Evolutionary conservation across 495 filamentous ascomycete genomes (phyloP).

Genomic region (Cercophora scortea): DNA sequence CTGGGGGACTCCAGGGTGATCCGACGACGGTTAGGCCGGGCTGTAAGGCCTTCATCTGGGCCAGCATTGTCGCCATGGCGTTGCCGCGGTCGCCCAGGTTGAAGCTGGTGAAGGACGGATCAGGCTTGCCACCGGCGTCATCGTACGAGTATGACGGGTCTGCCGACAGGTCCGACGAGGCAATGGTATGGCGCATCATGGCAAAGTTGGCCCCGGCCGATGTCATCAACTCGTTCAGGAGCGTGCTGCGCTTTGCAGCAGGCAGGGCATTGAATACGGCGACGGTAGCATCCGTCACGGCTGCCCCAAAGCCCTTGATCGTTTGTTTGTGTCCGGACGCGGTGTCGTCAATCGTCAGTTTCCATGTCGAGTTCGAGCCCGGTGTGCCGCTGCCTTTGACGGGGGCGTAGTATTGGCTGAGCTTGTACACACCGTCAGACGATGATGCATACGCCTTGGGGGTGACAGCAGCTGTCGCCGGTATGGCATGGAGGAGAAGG

Average conservation of each 20-base stretch:
- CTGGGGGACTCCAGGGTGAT: constrained; percentile 46
- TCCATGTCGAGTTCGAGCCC: constrained; percentile 37
- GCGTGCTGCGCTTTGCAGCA: constrained; percentile 26
- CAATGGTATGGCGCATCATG: constrained; percentile 49
- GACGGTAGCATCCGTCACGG: constrained; percentile 50
- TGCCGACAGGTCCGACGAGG: constrained; percentile 42
- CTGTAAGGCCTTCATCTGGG: constrained; percentile 31
- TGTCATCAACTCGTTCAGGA: constrained; percentile 42
- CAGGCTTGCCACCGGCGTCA: constrained; percentile 32
- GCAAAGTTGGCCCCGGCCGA: constrained; percentile 38
- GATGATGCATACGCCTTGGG: constrained; percentile 35
- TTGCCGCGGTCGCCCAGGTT: constrained; percentile 40
- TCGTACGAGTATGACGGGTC: constrained; percentile 47
- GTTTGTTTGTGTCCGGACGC: constrained; percentile 39
- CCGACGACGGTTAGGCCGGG: constrained; percentile 36
- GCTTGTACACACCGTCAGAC: constrained; percentile 37
- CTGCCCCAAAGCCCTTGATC: constrained; percentile 47
- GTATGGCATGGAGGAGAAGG: constrained; percentile 7
- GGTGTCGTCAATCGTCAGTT: constrained; percentile 42
- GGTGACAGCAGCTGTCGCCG: constrained; percentile 5
- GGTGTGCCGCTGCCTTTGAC: constrained; percentile 35
- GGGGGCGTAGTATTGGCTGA: constrained; percentile 32
- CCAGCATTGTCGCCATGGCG: constrained; percentile 43
- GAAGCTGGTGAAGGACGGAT: constrained; percentile 35
- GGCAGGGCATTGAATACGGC: constrained; percentile 40